These are phyloP conservation scores for Irpex rosettiformis DNA, from an alignment of 1,284 basidiomycete species.

Conservation along the genomic window DNA sequence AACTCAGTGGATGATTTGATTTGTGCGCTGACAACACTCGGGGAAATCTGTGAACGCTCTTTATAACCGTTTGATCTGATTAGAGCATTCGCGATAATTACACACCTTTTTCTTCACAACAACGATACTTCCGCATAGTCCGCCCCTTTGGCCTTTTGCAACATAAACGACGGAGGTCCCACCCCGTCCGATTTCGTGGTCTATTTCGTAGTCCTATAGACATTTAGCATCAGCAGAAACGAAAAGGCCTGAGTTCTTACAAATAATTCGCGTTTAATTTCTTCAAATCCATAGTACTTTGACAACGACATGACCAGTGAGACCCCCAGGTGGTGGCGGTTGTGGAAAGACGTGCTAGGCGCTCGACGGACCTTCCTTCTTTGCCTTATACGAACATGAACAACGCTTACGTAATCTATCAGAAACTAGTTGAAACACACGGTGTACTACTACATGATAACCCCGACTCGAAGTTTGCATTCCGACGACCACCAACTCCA, in stretches of 20 bases:
- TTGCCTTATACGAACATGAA: not conserved
- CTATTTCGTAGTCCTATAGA: constrained; percentile 38
- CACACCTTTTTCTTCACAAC: constrained; percentile 41
- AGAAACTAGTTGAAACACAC: too few species aligned
- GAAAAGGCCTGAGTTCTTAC: not conserved
- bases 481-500: too few species aligned
- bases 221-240: not conserved
- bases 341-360: not conserved
- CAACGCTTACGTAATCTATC: not conserved
- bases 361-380: not conserved
- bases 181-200: constrained; percentile 32
- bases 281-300: not conserved
- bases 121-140: constrained; percentile 36
- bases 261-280: not conserved
- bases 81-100: constrained; percentile 5
- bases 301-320: not conserved
- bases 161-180: constrained; percentile 31
- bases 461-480: too few species aligned
- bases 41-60: constrained; percentile 6
- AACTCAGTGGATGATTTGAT: constrained; percentile 22
- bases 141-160: constrained; percentile 39
- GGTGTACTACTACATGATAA: too few species aligned
- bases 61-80: constrained; percentile 7
- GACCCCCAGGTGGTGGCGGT: not conserved
- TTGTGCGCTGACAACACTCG: constrained; percentile 1